Percentiles rank a stretch among this genome's conserved stretches.
These are phyloP conservation scores for Arthrobotrys pseudoclavata DNA, from an alignment of 2,329 filamentous ascomycete species.

Conservation along the genomic window DNA sequence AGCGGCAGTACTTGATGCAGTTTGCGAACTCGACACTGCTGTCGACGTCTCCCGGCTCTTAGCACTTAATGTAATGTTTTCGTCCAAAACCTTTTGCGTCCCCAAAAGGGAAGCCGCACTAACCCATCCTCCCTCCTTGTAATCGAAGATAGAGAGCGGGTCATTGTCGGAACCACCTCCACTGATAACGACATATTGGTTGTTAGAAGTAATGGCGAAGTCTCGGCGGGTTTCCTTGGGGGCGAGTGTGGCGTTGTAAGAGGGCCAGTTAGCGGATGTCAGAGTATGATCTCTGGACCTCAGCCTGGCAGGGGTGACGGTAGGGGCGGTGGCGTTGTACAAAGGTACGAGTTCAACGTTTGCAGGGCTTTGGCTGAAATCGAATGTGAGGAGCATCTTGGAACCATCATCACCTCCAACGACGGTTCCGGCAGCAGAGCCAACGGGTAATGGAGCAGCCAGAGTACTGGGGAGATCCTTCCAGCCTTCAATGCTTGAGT, in stretches of 20 bases:
- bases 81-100: constrained; percentile 30
- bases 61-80: constrained; percentile 16
- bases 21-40: constrained; percentile 35
- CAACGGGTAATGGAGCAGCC: constrained; percentile 31
- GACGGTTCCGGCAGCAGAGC: constrained; percentile 50
- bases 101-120: constrained; percentile 60
- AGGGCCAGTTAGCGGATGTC: constrained; percentile 62
- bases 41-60: constrained; percentile 35
- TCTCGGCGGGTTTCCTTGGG: constrained; percentile 59
- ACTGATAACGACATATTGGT: constrained; percentile 61
- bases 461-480: constrained; percentile 48
- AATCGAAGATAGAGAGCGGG: constrained; percentile 61
- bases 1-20: constrained; percentile 20
- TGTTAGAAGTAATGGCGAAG: constrained; percentile 62
- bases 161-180: constrained; percentile 60
- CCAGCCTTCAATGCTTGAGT: constrained; percentile 61
- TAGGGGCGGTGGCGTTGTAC: constrained; percentile 45
- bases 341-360: constrained; percentile 55
- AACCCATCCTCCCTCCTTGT: constrained; percentile 59
- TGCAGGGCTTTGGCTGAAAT: constrained; percentile 60
- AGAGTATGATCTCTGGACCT: constrained; percentile 46
- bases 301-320: constrained; percentile 28
- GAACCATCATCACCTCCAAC: constrained; percentile 63
- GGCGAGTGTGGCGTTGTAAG: constrained; percentile 61
- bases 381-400: constrained; percentile 63